Evolutionary conservation across 2,329 filamentous ascomycete genomes (phyloP).

Genomic region (Ophiocordyceps australis): DNA sequence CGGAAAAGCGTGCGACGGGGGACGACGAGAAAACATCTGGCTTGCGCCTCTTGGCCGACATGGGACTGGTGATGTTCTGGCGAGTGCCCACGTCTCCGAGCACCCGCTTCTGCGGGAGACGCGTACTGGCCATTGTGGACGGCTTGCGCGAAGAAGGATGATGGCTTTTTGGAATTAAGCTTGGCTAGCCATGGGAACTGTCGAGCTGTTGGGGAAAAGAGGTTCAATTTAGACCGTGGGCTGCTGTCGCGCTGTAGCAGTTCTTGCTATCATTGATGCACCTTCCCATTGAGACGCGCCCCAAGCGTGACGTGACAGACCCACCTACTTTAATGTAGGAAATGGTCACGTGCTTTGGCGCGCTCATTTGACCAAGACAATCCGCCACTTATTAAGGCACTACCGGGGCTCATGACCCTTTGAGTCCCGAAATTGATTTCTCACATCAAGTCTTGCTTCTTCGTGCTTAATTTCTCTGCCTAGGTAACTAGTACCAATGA

Average conservation of each 20-base stretch:
- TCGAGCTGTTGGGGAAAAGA: no score
- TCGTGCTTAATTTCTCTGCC: no score
- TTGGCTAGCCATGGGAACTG: no score
- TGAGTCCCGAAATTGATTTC: no score
- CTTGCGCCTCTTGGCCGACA: constrained; percentile 64
- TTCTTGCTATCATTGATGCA: not conserved
- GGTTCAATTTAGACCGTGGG: no score
- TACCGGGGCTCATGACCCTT: no score
- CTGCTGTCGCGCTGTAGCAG: no score
- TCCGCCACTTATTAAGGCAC: no score
- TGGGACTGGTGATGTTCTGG: constrained; percentile 40
- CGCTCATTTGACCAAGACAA: no score
- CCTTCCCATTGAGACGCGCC: constrained; percentile 12
- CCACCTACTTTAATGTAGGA: constrained; percentile 7
- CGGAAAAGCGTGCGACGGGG: constrained; percentile 37
- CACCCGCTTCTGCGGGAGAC: constrained; percentile 57
- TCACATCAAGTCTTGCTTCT: no score
- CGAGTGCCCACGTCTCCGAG: constrained; percentile 49
- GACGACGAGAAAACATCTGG: constrained; percentile 45
- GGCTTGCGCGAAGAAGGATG: not conserved
- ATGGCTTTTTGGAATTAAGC: not conserved
- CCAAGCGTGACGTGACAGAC: constrained; percentile 17
- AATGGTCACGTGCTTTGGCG: no score
- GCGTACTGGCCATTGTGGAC: constrained; percentile 27
- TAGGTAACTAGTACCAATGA: no score